These are phyloP conservation scores for Albugo laibachii DNA, from an alignment of 352 stramenopile genomes.

Conservation along the genomic window DNA sequence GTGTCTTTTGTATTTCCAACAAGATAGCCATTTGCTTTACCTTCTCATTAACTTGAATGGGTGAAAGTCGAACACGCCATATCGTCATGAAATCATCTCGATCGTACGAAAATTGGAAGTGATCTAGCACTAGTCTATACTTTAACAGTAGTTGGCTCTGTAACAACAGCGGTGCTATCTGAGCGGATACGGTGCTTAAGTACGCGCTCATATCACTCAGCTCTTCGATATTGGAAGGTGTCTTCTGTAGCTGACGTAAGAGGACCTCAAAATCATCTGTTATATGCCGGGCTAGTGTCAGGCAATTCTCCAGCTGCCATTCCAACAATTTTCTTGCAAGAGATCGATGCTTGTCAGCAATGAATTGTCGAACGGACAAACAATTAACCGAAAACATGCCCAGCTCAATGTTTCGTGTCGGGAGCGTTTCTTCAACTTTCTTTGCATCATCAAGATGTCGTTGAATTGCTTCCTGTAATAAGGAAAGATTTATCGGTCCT, in stretches of 20 bases:
- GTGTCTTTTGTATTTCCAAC: conserved; percentile 59
- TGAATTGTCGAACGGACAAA: conserved; percentile 27
- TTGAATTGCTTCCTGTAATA: conserved; percentile 62
- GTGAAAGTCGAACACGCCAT: conserved; percentile 74
- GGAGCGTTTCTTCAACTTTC: conserved; percentile 32
- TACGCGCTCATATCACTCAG: conserved; percentile 77
- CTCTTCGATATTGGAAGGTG: conserved; percentile 84
- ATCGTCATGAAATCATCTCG: conserved; percentile 79
- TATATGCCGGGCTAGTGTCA: conserved; percentile 40
- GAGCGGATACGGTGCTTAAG: conserved; percentile 40
- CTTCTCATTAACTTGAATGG: conserved; percentile 77
- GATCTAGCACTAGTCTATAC: conserved; percentile 53
- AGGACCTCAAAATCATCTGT: conserved; percentile 70
- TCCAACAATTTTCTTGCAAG: conserved; percentile 56
- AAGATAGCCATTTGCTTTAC: conserved; percentile 65
- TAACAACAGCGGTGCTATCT: conserved; percentile 39
- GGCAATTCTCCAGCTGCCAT: conserved; percentile 59
- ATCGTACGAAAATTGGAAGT: conserved; percentile 73
- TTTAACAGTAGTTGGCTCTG: conserved; percentile 66
- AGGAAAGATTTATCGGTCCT: conserved; percentile 26
- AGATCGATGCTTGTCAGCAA: conserved; percentile 63
- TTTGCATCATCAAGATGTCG: conserved; percentile 43
- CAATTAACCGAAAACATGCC: conserved; percentile 73
- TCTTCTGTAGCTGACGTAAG: conserved; percentile 66
- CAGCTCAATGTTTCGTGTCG: conserved; percentile 44